Evolutionary conservation across 805 yeast genomes (phyloP), one percentile per base, ranked within the genome.

Genomic region (Lipomyces mesembrius): DNA sequence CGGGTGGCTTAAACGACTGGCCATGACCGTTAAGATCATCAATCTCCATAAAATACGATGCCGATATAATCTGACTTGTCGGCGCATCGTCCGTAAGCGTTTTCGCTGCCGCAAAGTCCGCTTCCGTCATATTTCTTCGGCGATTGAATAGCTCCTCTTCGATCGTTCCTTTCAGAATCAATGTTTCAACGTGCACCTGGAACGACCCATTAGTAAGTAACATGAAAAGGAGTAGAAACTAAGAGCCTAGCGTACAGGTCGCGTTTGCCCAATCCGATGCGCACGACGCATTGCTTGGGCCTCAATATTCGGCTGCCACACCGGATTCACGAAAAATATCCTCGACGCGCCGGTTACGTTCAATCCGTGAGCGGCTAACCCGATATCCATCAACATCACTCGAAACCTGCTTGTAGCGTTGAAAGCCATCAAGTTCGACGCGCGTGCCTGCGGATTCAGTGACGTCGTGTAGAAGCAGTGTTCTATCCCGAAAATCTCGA

Each of bases 241-340:
- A 5, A 55, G 7, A 8, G 17, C n/a, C n/a, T 6, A 1, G 11
- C 27, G 77, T 0, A 88, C 92, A 25, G 85, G 85, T n/a, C 81
- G 77, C 0, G 80, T 79, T 70, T 88, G 92, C 0, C 93, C 92
- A 74, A 88, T 88, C 76, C 92, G 82, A 76, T 88, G 93, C 0
- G 92, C 89, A 78, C 93, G 83, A 70, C 89, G 88, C 59, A 88
- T 87, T 0, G 92, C 92, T 72, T 88, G 92, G 0, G 92, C 92
- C 74, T 88, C 92, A 22, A 85, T 79, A 0, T 89, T 83, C 64
- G 86, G 81, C 69, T 83, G 85, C 92, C 92, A 88, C 1, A 88
- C 88, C 0, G 92, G 92, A 70, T 83, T 87, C n/a, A 88, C 79
- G 74, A 88, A 88, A 73, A 87, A 88, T 1, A 88, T 90, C 62